These are phyloP conservation scores for Mollisiaceae sp. DNA, from an alignment of 2,329 filamentous ascomycete species.

Conservation along the genomic window DNA sequence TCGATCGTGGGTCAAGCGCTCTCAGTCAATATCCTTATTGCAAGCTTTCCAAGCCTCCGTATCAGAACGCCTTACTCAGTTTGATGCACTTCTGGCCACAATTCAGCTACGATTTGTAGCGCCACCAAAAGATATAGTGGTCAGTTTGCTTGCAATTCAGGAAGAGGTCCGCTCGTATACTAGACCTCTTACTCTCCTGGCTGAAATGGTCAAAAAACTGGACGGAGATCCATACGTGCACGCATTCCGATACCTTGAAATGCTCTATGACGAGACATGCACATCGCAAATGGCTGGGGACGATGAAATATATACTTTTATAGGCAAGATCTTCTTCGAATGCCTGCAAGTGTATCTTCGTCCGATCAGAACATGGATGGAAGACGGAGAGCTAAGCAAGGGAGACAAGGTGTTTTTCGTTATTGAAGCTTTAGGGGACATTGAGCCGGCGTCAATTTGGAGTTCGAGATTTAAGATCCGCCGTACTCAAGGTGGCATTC, in stretches of 20 bases:
- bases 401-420: conserved; percentile 79
- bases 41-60: conserved; percentile 41
- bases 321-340: conserved; percentile 75
- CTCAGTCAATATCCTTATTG: conserved; percentile 39
- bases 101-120: conserved; percentile 66
- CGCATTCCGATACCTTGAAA: conserved; percentile 77
- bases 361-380: conserved; percentile 85
- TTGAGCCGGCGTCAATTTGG: conserved; percentile 74
- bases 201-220: conserved; percentile 64
- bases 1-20: conserved; percentile 51
- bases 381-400: conserved; percentile 70
- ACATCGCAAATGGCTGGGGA: conserved; percentile 73
- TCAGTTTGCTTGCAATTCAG: conserved; percentile 70
- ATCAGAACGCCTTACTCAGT: conserved; percentile 53
- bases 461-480: conserved; percentile 73
- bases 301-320: conserved; percentile 61
- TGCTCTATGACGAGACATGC: conserved; percentile 73
- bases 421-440: conserved; percentile 58
- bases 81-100: conserved; percentile 63
- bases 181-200: conserved; percentile 62
- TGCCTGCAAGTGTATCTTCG: conserved; percentile 84
- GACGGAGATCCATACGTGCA: conserved; percentile 46
- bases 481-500: conserved; percentile 58
- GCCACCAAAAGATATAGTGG: conserved; percentile 56
- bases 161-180: conserved; percentile 60